These are phyloP conservation scores for Dacryopinax primogenitus DNA, from an alignment of 768 basidiomycete species.

Conservation along the genomic window DNA sequence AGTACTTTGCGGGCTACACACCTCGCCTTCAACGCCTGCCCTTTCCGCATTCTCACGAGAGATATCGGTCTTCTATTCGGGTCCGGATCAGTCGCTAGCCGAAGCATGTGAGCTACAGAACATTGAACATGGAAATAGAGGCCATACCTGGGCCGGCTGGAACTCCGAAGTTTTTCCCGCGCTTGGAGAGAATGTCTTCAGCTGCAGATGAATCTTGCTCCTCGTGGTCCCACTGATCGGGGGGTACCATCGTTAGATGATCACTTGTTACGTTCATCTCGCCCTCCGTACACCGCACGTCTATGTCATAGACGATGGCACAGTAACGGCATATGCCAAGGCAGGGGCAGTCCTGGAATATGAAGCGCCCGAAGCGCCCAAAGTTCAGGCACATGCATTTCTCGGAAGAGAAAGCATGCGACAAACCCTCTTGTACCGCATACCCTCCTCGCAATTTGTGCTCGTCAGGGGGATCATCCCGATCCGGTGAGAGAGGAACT, in stretches of 20 bases:
- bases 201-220: conserved; percentile 33
- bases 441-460: conserved; percentile 75
- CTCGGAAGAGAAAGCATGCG: conserved; percentile 7
- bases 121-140: conserved; percentile 1
- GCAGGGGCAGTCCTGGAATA: conserved; percentile 77
- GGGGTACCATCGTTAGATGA: conserved; percentile 35
- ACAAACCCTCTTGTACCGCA: conserved; percentile 62
- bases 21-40: conserved; percentile 72
- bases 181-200: conserved; percentile 56
- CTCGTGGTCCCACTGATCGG: conserved; percentile 35
- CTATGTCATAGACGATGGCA: conserved; percentile 67
- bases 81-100: conserved; percentile 57
- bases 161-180: conserved; percentile 60
- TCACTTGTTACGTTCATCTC: conserved; percentile 73
- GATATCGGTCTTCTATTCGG: conserved; percentile 38
- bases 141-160: conserved; percentile 75
- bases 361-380: neutral
- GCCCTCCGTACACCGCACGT: conserved; percentile 58
- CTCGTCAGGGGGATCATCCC: conserved; percentile 88
- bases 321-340: conserved; percentile 72
- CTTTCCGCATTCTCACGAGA: conserved; percentile 52
- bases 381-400: conserved; percentile 5
- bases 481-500: conserved; percentile 91
- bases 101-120: conserved; percentile 11
- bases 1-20: conserved; percentile 90